Base-by-base conservation (phyloP, 2,329 filamentous ascomycete species). In the Aspergillus hortae region DNA sequence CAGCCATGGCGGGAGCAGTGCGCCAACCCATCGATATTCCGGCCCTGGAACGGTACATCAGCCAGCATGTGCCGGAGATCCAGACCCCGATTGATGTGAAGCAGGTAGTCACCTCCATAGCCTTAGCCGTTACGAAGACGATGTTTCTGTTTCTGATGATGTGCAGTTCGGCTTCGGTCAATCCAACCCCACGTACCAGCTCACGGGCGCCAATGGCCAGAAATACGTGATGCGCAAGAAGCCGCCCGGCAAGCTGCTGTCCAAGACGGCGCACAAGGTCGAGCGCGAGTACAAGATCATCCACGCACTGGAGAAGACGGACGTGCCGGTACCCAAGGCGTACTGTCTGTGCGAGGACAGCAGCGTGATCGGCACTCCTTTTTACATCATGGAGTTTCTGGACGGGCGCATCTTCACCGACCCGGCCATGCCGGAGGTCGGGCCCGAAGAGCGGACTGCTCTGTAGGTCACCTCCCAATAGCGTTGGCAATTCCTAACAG, bases 311-410 rank as follows among this genome's bases (percentile, higher is more conserved):
- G 83, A 85, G 57, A 77, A 74, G 49, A 95, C 90, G 17, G 85
- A 89, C 67, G 91, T 97, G 7, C 89, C 92, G 0, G 90, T 96
- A 0, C 94, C 94, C 4, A 86, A 82, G 69, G 84, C 90, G 10
- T 87, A 90, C 70, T 88, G 86, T 64, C 81, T 97, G 15, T 99
- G 94, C 74, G 88, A 95, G 71, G 92, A 97, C 73, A 76, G 79
- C 38, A 75, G 73, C 52, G 79, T 97, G 35, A 79, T 97, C 57
- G 94, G 92, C 51, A 97, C 92, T 6, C 83, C 91, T 5, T 99
- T 97, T 72, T 97, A 99, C 75, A 86, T 97, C 66, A 97, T 99
- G 94, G 86, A 90, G 69, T 97, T 94, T 69, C 80, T 97, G 55
- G 88, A 95, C 66, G 94, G 94, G 17, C 86, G 94, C 65, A 95